Evolutionary conservation across 352 stramenopile species (phyloP).

Genomic region (Phytopythium kandeliae): DNA sequence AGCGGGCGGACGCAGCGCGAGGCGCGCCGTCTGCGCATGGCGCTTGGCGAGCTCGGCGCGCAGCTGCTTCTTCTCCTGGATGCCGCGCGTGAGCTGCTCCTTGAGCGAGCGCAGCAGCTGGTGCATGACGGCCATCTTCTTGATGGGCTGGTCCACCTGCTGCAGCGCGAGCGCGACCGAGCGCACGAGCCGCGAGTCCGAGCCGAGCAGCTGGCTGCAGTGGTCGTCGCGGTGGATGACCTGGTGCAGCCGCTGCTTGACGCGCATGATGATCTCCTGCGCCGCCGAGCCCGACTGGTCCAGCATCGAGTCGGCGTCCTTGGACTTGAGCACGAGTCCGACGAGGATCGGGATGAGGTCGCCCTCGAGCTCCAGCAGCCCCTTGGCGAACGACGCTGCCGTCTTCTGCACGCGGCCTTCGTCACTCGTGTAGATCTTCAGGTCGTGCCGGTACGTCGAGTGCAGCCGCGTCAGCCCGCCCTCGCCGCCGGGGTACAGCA

Average conservation of each 20-base stretch:
- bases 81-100: conserved; percentile 75
- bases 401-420: conserved; percentile 99
- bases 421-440: conserved; percentile 99
- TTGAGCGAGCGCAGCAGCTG: conserved; percentile 93
- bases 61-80: conserved; percentile 74
- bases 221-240: conserved; percentile 84
- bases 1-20: conserved; percentile 9
- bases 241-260: conserved; percentile 84
- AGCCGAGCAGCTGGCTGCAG: conserved; percentile 71
- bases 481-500: conserved; percentile 90
- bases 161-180: conserved; percentile 73
- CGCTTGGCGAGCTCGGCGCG: conserved; percentile 43
- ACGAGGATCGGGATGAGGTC: conserved; percentile 99
- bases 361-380: conserved; percentile 97
- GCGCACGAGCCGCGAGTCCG: conserved; percentile 70
- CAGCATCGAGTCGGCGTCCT: conserved; percentile 95
- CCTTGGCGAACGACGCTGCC: conserved; percentile 98
- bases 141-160: conserved; percentile 92
- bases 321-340: conserved; percentile 87
- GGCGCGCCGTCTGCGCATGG: conserved; percentile 35
- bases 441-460: conserved; percentile 98
- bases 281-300: conserved; percentile 97
- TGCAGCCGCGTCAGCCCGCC: conserved; percentile 97
- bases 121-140: conserved; percentile 89
- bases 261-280: conserved; percentile 86